A percentile compares a stretch with the other conserved stretches of the same genome.
phyloP scores from a whole-genome alignment of 352 stramenopile species.

The Globisporangium sylvaticum region DNA sequence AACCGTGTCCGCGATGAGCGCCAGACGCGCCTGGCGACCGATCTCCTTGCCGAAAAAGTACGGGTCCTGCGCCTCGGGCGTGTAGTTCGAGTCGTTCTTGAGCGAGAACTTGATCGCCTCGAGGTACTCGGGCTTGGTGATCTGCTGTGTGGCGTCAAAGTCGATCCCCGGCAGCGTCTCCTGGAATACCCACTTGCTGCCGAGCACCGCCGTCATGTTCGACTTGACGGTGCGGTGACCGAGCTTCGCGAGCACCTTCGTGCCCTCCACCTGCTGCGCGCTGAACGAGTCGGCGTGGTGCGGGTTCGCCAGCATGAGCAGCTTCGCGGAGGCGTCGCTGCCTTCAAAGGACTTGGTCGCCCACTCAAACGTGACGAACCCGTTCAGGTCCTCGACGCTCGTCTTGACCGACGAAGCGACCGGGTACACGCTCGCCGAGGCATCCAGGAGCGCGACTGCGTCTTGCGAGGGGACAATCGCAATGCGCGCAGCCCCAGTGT shows the following conservation, averaged over 20 bases:
- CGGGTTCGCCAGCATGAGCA: slow-evolving; percentile 75
- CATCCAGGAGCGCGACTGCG: slow-evolving; percentile 37
- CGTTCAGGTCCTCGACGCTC: slow-evolving; percentile 22
- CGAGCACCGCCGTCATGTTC: slow-evolving; percentile 69
- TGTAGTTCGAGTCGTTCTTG: slow-evolving; percentile 66
- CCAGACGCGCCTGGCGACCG: slow-evolving; percentile 61
- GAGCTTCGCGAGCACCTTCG: slow-evolving; percentile 44
- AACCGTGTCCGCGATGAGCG: slow-evolving; percentile 80
- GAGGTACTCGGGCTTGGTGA: slow-evolving; percentile 31
- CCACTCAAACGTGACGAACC: slow-evolving; percentile 58
- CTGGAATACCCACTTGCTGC: slow-evolving; percentile 55
- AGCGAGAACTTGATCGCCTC: slow-evolving; percentile 53
- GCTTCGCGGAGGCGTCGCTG: slow-evolving; percentile 15
- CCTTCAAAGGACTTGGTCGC: slow-evolving; percentile 37
- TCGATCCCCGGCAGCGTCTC: slow-evolving; percentile 48
- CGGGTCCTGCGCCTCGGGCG: slow-evolving; percentile 51
- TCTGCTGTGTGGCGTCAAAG: slow-evolving; percentile 34
- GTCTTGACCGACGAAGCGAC: slow-evolving; percentile 37
- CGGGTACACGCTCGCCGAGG: slow-evolving; percentile 51
- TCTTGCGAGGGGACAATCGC: slow-evolving; percentile 48
- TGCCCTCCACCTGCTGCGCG: slow-evolving; percentile 20
- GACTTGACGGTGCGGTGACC: slow-evolving; percentile 78
- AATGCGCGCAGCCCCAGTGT: slow-evolving; percentile 51
- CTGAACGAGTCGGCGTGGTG: slow-evolving; percentile 62
- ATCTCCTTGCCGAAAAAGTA: slow-evolving; percentile 90